Conservation (phyloP, 2,329 filamentous ascomycete species). For the Aspergillus ruber region DNA sequence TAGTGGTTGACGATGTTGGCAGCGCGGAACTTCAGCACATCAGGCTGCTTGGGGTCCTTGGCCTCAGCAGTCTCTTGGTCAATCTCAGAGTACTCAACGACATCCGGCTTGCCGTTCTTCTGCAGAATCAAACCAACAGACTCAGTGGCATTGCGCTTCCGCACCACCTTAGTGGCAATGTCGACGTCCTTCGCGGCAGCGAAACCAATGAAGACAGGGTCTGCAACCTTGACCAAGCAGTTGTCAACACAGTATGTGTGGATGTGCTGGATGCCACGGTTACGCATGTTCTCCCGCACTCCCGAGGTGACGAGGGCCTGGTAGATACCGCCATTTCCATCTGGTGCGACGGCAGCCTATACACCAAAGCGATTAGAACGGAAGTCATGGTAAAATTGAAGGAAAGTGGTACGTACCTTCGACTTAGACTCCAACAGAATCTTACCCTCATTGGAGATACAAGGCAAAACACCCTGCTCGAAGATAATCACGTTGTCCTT, state of each 20-base stretch:
- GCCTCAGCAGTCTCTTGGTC: slow-evolving; percentile 83
- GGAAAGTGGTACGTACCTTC: slow-evolving; percentile 46
- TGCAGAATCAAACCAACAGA: slow-evolving; percentile 89
- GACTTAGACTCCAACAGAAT: slow-evolving; percentile 87
- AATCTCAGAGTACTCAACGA: slow-evolving; percentile 98
- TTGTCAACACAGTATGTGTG: slow-evolving; percentile 99
- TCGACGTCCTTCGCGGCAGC: slow-evolving; percentile 80
- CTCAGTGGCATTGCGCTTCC: slow-evolving; percentile 94
- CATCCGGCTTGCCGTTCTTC: slow-evolving; percentile 93
- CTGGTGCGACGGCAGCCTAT: slow-evolving; percentile 81
- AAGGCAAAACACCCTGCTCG: slow-evolving; percentile 93
- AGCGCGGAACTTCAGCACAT: slow-evolving; percentile 87
- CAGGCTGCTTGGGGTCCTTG: slow-evolving; percentile 70
- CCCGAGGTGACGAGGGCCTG: slow-evolving; percentile 75
- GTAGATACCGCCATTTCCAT: slow-evolving; percentile 96
- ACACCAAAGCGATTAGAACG: slow-evolving; percentile 3
- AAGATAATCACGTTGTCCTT: slow-evolving; percentile 86
- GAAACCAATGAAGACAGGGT: slow-evolving; percentile 93
- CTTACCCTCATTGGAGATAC: slow-evolving; percentile 96
- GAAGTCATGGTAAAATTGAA: neutral
- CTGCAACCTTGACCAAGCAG: slow-evolving; percentile 97
- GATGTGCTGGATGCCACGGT: slow-evolving; percentile 86
- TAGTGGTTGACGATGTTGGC: slow-evolving; percentile 99
- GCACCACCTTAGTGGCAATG: slow-evolving; percentile 98
- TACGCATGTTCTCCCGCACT: slow-evolving; percentile 79